Percentiles rank a stretch among this genome's conserved stretches.
phyloP scores from a whole-genome alignment of 139 green algal genomes.

The Astrephomene gubernaculifera region DNA sequence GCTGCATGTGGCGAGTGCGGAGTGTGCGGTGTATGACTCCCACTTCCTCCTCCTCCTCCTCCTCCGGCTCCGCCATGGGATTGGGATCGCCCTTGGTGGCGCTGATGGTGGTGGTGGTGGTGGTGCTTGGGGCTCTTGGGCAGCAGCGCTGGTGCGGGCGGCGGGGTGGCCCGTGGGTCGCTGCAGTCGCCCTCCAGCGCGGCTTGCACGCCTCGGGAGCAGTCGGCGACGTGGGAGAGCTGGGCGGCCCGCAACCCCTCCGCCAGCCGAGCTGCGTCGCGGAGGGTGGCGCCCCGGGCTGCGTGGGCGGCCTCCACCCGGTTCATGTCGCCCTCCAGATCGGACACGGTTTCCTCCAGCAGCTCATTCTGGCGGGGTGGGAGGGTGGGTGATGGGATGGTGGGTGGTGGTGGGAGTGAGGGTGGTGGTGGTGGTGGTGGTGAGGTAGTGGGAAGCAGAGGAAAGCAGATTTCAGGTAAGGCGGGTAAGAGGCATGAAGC shows the following conservation, averaged over 20 bases:
- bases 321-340: conserved; percentile 21
- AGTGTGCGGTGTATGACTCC: too few relatives aligned
- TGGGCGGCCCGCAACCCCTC: neutral
- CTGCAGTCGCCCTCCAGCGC: conserved; percentile 13
- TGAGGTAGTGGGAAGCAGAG: too few relatives aligned
- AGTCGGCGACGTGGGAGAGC: neutral
- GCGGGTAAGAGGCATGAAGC: too few relatives aligned
- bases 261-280: neutral
- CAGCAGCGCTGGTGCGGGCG: neutral
- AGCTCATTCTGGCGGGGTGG: conserved; percentile 5
- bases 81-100: too few relatives aligned
- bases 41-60: too few relatives aligned
- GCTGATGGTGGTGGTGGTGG: too few relatives aligned
- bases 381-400: neutral
- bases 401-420: neutral
- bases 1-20: too few relatives aligned
- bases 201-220: neutral
- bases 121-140: too few relatives aligned
- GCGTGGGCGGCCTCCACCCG: conserved; percentile 5
- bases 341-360: conserved; percentile 25
- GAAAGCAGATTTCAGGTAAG: too few relatives aligned
- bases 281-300: neutral
- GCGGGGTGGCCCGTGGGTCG: conserved; percentile 24
- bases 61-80: too few relatives aligned
- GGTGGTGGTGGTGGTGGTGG: too few relatives aligned